Base-by-base conservation (phyloP, 371 early-diverging fungal species). In the Apophysomyces ossiformis region DNA sequence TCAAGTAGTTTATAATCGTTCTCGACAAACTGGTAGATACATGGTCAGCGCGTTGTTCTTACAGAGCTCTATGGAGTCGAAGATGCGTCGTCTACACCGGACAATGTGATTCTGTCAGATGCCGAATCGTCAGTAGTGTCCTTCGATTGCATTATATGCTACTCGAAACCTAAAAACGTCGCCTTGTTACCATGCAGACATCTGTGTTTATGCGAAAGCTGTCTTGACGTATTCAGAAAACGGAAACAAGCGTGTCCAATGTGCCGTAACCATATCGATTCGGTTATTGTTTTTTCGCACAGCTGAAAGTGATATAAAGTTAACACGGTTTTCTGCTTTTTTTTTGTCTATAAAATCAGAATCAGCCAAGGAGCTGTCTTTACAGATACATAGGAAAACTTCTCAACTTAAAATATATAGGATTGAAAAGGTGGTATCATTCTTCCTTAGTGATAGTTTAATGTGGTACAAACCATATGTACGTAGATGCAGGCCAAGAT, bases 221-320 rank as follows among this genome's bases (percentile, higher is more conserved):
- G 54, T 50, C 54, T 50, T 21, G 54, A 50, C 21, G 11, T 50
- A 50, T 50, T 50, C 21, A n/a, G 54, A 11, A 50, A 50, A 50
- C 54, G 54, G 9, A 50, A 50, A 50, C 54, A 50, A 50, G 21
- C 54, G 54, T 50, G 54, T 11, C 54, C 54, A 32, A 50, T 50
- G 54, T 50, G 54, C 9, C n/a, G 54, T 1, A 50, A 50, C 21
- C 54, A 50, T 32, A 50, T 50, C 11, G 54, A 50, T 11, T 50
- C 54, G 11, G 54, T 50, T 5, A 50, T 50, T 18, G 21, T 50
- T 50, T 50, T 50, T 16, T 50, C 54, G 11, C 13, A 13, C 46
- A 0, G 13, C 15, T 15, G 21, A 50, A 50, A 50, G 1, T 21
- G 13, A 26, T 26, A 26, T 26, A 26, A 26, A 26, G 3, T 26